These are phyloP conservation scores for Phaseolus coccineus DNA, from an alignment of 331 rosid genomes.

Conservation along the genomic window DNA sequence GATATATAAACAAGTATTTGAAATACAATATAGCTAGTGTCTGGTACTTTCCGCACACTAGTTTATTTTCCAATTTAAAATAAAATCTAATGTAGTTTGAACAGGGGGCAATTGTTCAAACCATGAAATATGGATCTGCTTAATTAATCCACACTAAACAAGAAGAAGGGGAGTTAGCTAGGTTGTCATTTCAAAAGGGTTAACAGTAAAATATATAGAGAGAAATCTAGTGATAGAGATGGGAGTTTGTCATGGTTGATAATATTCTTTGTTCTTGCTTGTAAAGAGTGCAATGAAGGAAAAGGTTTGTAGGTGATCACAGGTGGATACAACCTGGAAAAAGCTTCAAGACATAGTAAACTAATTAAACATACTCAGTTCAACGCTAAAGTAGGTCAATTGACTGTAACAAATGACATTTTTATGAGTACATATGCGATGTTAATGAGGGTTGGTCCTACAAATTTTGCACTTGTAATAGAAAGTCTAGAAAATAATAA, in stretches of 20 bases:
- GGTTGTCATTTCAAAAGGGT: conserved; percentile 54
- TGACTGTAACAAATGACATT: conserved; percentile 43
- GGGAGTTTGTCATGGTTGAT: conserved; percentile 50
- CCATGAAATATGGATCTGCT: conserved; percentile 59
- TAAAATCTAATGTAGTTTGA: conserved; percentile 67
- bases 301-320: conserved; percentile 47
- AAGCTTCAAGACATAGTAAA: conserved; percentile 28
- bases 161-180: conserved; percentile 44
- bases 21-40: conserved; percentile 40
- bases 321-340: conserved; percentile 63
- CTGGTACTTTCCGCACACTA: conserved; percentile 27
- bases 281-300: conserved; percentile 40
- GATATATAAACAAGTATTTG: conserved; percentile 40
- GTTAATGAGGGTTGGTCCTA: conserved; percentile 37
- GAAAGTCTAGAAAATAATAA: conserved; percentile 29
- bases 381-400: conserved; percentile 39
- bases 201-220: conserved; percentile 16
- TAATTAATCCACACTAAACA: conserved; percentile 28
- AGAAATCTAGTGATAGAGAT: conserved; percentile 53
- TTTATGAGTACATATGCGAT: neutral
- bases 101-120: conserved; percentile 80
- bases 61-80: conserved; percentile 40
- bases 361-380: neutral
- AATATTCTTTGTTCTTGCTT: conserved; percentile 40
- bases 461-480: conserved; percentile 43